phyloP scores from a whole-genome alignment of 2,329 filamentous ascomycete genomes.

The Aspergillus niger region DNA sequence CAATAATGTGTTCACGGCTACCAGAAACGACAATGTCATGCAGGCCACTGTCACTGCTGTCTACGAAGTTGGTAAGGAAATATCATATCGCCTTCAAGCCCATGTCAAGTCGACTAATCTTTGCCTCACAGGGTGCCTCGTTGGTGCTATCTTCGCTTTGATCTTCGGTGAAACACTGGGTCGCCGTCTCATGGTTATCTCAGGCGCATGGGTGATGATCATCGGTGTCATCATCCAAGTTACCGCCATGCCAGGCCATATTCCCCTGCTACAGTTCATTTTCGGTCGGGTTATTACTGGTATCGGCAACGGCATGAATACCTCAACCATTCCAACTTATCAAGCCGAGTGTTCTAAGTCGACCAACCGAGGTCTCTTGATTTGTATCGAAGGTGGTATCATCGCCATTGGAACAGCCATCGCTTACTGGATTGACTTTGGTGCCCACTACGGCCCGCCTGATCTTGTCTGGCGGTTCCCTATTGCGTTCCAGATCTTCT shows the following conservation, averaged over 20 bases:
- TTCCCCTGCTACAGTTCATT: slow-evolving; percentile 23
- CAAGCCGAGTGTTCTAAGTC: slow-evolving; percentile 24
- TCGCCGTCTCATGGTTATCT: slow-evolving; percentile 19
- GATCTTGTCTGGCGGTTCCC: slow-evolving; percentile 22
- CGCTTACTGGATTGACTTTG: slow-evolving; percentile 25
- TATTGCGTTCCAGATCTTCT: slow-evolving; percentile 22
- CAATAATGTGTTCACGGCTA: slow-evolving; percentile 38
- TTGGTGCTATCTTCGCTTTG: slow-evolving; percentile 20
- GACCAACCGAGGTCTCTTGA: slow-evolving; percentile 21
- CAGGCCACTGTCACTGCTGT: slow-evolving; percentile 37
- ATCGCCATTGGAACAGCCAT: slow-evolving; percentile 21
- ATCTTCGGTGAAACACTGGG: slow-evolving; percentile 19
- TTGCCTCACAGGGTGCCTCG: slow-evolving; percentile 11
- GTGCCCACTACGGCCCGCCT: slow-evolving; percentile 14
- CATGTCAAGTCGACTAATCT: background rate
- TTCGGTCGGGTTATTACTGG: slow-evolving; percentile 25
- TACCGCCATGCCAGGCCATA: slow-evolving; percentile 15
- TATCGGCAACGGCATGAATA: slow-evolving; percentile 25
- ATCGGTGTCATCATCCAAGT: slow-evolving; percentile 21
- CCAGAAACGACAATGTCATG: slow-evolving; percentile 42
- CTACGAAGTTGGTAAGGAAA: slow-evolving; percentile 30
- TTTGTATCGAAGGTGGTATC: slow-evolving; percentile 22
- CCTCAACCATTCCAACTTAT: slow-evolving; percentile 23
- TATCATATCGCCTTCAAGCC: no score
- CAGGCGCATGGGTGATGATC: slow-evolving; percentile 21